phyloP scores from a whole-genome alignment of 345 rosid genomes.

The Salix purpurea region DNA sequence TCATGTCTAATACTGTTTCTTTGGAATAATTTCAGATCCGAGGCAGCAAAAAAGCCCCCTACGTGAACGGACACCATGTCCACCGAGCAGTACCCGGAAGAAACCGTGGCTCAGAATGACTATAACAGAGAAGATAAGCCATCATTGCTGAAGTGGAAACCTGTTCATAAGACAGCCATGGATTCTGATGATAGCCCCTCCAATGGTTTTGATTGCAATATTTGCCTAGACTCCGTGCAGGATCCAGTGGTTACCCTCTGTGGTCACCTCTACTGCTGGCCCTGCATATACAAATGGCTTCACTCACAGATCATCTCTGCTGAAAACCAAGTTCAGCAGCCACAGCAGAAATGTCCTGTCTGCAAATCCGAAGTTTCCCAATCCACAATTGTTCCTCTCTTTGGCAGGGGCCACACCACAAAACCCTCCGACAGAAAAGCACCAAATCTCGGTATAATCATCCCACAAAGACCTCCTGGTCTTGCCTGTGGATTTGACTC shows the following conservation, averaged over 20 bases:
- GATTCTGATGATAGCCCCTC: constrained; percentile 15
- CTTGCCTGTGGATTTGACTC: constrained; percentile 14
- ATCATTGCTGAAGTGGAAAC: constrained; percentile 16
- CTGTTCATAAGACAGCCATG: neutral
- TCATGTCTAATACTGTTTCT: neutral
- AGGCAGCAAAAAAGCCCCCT: neutral
- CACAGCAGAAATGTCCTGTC: constrained; percentile 71
- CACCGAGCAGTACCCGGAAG: constrained; percentile 20
- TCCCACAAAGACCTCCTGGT: constrained; percentile 29
- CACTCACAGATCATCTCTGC: constrained; percentile 34
- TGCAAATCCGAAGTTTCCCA: constrained; percentile 77
- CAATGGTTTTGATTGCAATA: constrained; percentile 40
- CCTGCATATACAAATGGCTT: constrained; percentile 92
- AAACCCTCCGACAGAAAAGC: constrained; percentile 14
- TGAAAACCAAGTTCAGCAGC: constrained; percentile 34
- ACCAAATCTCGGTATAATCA: constrained; percentile 12
- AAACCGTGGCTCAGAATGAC: neutral
- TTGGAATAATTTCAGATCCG: constrained; percentile 15
- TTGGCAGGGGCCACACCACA: constrained; percentile 55
- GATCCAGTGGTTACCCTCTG: constrained; percentile 90
- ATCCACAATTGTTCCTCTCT: constrained; percentile 70
- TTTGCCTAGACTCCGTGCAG: constrained; percentile 70
- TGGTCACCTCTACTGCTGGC: constrained; percentile 97
- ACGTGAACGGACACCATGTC: constrained; percentile 15
- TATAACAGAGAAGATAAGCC: constrained; percentile 1